Conservation (phyloP, 768 basidiomycete genomes). For the Antrodiella citrinella region DNA sequence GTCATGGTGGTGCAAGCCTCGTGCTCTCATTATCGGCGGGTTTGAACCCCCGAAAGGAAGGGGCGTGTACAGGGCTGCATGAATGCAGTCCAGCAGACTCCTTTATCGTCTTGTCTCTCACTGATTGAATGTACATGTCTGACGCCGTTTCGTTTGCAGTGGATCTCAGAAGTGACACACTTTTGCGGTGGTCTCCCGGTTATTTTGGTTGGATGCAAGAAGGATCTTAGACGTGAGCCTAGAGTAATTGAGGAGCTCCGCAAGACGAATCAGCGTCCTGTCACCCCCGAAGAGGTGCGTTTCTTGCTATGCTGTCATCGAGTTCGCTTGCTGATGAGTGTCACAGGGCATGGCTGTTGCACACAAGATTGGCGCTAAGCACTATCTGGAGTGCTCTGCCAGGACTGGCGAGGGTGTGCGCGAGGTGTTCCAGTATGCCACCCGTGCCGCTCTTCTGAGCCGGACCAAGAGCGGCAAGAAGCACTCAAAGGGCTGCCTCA, state of each 20-base stretch:
- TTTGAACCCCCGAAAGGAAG: no score
- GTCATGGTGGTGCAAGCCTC: neutral
- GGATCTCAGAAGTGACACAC: conserved; percentile 98
- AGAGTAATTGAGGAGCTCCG: conserved; percentile 91
- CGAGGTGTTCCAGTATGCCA: conserved; percentile 98
- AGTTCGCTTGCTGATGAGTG: conserved; percentile 1
- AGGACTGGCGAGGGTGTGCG: conserved; percentile 94
- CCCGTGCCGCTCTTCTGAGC: conserved; percentile 79
- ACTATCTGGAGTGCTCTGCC: conserved; percentile 97
- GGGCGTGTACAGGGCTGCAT: no score
- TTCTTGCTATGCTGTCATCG: neutral
- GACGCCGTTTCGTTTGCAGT: conserved; percentile 38
- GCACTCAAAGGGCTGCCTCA: conserved; percentile 27
- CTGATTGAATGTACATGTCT: no score
- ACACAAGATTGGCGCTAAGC: conserved; percentile 93
- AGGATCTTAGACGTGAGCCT: conserved; percentile 90
- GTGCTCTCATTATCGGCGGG: no score
- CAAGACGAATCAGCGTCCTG: conserved; percentile 91
- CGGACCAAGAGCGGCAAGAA: conserved; percentile 39
- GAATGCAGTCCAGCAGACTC: no score
- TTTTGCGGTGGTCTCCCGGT: conserved; percentile 92
- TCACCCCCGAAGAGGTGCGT: conserved; percentile 84
- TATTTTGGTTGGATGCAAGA: conserved; percentile 98
- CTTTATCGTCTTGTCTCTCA: no score
- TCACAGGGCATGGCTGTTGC: conserved; percentile 85